These are phyloP conservation scores for Citrus mangshanensis DNA, from an alignment of 345 rosid species.

Conservation along the genomic window DNA sequence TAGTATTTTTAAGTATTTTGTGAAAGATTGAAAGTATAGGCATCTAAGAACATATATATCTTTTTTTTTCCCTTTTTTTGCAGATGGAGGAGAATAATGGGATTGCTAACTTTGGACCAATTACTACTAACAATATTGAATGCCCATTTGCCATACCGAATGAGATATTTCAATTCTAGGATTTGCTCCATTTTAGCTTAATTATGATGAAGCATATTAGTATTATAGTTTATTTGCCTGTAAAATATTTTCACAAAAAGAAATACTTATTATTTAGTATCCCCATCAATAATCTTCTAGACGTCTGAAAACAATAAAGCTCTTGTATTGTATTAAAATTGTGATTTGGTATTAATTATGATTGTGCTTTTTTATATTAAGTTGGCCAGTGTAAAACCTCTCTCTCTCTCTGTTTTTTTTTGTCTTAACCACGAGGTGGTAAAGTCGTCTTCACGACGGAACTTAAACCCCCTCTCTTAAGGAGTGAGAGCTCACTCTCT, in stretches of 20 bases:
- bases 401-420: not conserved
- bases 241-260: not conserved
- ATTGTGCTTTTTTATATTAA: not conserved
- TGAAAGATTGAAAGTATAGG: not conserved
- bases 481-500: not conserved
- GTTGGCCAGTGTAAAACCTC: not conserved
- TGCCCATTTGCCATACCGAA: slow-evolving; percentile 61
- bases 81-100: slow-evolving; percentile 68
- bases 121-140: slow-evolving; percentile 38
- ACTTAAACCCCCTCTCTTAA: too few relatives aligned
- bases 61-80: not conserved
- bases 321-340: not conserved
- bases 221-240: not conserved
- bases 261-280: not conserved
- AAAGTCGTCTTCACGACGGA: too few relatives aligned
- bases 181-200: not conserved
- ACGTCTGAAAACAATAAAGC: not conserved
- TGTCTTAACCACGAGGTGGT: too few relatives aligned
- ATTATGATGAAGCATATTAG: not conserved
- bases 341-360: not conserved
- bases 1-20: not conserved
- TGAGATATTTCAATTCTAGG: slow-evolving; percentile 56
- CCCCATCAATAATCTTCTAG: not conserved
- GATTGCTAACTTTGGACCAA: slow-evolving; percentile 39
- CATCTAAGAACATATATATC: not conserved